phyloP scores from a whole-genome alignment of 2,329 filamentous ascomycete genomes.

The Pseudogymnoascus sp. region DNA sequence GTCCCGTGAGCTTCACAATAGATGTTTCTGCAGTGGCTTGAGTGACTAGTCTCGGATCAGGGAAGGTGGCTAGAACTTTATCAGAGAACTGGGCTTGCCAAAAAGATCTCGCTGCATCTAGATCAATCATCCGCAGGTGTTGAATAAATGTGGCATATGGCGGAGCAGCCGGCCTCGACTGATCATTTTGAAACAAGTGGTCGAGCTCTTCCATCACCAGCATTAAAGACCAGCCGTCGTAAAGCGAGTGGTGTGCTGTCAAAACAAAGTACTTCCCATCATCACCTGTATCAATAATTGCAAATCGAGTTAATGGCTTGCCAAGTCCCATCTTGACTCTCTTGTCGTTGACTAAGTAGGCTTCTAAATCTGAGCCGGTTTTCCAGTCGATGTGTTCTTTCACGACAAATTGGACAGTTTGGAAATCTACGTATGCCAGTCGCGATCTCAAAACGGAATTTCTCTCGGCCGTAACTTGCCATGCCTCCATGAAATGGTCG shows the following conservation, averaged over 20 bases:
- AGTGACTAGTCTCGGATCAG: background rate
- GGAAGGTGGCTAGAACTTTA: background rate
- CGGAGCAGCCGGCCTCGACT: background rate
- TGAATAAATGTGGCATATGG: background rate
- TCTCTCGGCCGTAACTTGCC: background rate
- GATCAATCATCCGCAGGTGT: background rate
- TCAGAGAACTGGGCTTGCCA: background rate
- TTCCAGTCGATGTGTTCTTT: background rate
- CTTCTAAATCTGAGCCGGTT: background rate
- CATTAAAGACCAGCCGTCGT: slow-evolving; percentile 55
- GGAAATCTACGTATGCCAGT: slow-evolving; percentile 23
- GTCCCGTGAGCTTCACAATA: background rate
- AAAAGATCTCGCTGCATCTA: background rate
- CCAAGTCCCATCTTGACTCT: background rate
- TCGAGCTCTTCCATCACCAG: background rate
- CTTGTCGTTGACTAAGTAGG: background rate
- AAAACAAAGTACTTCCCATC: slow-evolving; percentile 11
- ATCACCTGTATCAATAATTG: background rate
- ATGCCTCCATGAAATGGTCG: slow-evolving; percentile 7
- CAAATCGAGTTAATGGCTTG: background rate
- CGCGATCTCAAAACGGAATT: slow-evolving; percentile 26
- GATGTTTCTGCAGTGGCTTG: background rate
- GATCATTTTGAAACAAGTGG: background rate
- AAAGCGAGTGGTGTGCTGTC: slow-evolving; percentile 47
- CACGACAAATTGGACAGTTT: background rate